Evolutionary conservation across 139 green algal genomes (phyloP).

Genomic region (Raphidocelis subcapitata): DNA sequence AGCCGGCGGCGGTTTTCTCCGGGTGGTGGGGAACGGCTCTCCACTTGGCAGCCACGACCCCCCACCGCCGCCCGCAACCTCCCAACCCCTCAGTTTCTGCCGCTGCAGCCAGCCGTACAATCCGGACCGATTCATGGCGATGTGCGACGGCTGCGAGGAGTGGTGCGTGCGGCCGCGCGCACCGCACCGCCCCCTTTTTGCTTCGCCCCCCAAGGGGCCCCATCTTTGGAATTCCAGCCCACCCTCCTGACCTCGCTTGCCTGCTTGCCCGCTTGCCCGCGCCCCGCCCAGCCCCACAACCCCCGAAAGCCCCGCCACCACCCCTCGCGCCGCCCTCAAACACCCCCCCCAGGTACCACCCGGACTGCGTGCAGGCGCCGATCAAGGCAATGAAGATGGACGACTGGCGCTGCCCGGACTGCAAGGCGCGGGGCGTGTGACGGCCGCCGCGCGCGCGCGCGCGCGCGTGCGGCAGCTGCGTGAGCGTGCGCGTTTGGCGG

Average conservation of each 20-base stretch:
- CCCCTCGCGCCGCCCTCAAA: neutral
- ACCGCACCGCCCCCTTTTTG: neutral
- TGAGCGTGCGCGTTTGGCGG: no score
- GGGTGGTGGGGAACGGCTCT: neutral
- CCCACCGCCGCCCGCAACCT: neutral
- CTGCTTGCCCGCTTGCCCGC: neutral
- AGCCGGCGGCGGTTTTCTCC: neutral
- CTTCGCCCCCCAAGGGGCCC: neutral
- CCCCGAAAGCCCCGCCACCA: neutral
- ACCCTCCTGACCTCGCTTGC: neutral
- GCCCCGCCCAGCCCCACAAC: neutral
- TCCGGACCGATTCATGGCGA: slow-evolving; percentile 81
- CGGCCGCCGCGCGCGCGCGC: no score
- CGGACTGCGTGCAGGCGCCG: neutral
- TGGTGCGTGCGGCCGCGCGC: slow-evolving; percentile 50
- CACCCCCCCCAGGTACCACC: slow-evolving; percentile 12
- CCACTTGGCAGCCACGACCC: neutral
- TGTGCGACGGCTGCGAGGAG: slow-evolving; percentile 70
- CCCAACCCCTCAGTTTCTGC: slow-evolving; percentile 64
- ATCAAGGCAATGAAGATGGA: neutral
- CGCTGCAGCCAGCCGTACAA: slow-evolving; percentile 86
- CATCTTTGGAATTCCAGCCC: no score
- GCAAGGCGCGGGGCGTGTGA: no score
- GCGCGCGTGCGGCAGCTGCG: no score
- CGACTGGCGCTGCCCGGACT: slow-evolving; percentile 21